Conservation (phyloP, 192 early-diverging fungal species). For the Coemansia sp. region DNA sequence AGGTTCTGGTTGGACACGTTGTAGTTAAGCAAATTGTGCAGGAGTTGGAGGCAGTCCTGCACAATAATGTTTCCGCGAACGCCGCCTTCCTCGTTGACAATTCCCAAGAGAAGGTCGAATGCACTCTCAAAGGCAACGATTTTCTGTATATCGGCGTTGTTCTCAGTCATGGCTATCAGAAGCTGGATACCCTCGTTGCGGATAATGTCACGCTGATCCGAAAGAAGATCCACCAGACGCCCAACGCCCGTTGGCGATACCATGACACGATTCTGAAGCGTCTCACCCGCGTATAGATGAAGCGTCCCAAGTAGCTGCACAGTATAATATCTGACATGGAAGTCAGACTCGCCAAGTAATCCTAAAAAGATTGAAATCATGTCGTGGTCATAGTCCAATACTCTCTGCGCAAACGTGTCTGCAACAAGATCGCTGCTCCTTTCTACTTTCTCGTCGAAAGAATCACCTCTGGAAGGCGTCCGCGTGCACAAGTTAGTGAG, state of each 20-base stretch:
- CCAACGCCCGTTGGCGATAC: constrained; percentile 81
- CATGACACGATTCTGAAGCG: constrained; percentile 82
- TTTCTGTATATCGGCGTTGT: constrained; percentile 96
- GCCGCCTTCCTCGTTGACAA: constrained; percentile 89
- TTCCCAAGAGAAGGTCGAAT: constrained; percentile 87
- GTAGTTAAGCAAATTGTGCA: constrained; percentile 89
- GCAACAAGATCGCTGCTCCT: constrained; percentile 13
- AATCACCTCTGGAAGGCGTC: constrained; percentile 48
- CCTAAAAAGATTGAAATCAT: constrained; percentile 83
- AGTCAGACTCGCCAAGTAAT: constrained; percentile 88
- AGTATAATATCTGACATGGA: constrained; percentile 90
- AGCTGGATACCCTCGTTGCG: constrained; percentile 94
- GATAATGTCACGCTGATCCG: constrained; percentile 92
- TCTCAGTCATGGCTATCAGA: constrained; percentile 86
- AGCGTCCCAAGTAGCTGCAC: constrained; percentile 84
- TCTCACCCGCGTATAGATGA: constrained; percentile 54
- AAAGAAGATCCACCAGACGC: constrained; percentile 90
- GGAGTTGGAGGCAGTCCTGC: constrained; percentile 92
- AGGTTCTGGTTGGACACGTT: constrained; percentile 99
- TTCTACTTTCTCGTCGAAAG: constrained; percentile 5
- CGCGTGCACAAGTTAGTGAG: constrained; percentile 61
- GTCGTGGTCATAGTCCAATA: constrained; percentile 43
- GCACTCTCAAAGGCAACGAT: constrained; percentile 98
- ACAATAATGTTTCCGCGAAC: constrained; percentile 90
- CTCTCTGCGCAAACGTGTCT: constrained; percentile 43